Evolutionary conservation across 305 asterid genomes (phyloP), one percentile per base, ranked within the genome.

Genomic region (Fraxinus greggii): DNA sequence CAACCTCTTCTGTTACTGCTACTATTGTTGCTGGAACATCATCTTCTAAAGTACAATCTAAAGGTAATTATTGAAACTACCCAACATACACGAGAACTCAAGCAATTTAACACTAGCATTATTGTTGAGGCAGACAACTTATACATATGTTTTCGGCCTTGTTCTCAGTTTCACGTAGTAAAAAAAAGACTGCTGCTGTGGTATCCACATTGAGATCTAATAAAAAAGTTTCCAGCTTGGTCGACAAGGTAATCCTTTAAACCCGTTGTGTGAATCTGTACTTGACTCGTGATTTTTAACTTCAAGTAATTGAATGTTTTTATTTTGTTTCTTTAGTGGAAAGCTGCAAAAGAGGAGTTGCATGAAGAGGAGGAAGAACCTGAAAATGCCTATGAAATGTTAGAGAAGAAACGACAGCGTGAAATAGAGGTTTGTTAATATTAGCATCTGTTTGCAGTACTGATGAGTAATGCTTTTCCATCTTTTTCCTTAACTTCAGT

Each of bases 271-370:
- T 28, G 23, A 33, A 38, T 63, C 28, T 7, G 40, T 42, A 40
- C 8, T 15, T 17, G 81, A 61, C 79, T 63, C 48, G 7, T 78
- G 59, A 2, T 72, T 75, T 33, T 42, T 75, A 61, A 26, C 76
- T 80, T 45, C 1, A 13, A n/a, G 33, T n/a, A 65, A 40, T 72
- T 81, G 77, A 42, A 32, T 79, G 0, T 36, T 72, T 81, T 40
- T 31, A 4, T 32, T 38, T 79, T 79, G 78, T 51, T 54, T 76
- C 81, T 72, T 76, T 88, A 97, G 99, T 97, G 99, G 99, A 97
- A 97, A 84, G 99, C 99, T 83, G 98, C 97, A 61, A 97, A 97
- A 85, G 99, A 93, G 89, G 99, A 97, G 90, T 81, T 97, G 88
- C 92, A 91, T 29, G 98, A 88, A 77, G 97, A 70, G 79, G 84